Evolutionary conservation across 176 grass and related monocot genomes (phyloP).

Genomic region (Phragmites australis): DNA sequence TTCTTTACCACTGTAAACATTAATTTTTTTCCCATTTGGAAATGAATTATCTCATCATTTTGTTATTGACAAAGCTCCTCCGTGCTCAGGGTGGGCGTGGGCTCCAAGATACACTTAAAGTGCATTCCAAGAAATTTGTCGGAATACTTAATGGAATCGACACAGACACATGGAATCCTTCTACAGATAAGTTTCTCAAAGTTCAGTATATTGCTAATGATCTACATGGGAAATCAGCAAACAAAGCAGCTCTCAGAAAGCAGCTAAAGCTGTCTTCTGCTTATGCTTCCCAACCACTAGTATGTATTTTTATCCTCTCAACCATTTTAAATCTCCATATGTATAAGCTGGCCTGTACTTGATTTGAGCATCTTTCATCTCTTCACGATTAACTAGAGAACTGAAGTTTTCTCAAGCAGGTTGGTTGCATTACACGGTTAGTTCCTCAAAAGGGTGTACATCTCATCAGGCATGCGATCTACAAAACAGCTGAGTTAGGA

Average conservation of each 20-base stretch:
- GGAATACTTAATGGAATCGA: slow-evolving; percentile 98
- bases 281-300: slow-evolving; percentile 71
- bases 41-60: slow-evolving; percentile 14
- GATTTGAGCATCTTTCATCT: slow-evolving; percentile 21
- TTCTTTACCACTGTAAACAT: neutral
- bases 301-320: slow-evolving; percentile 34
- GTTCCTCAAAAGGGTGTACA: slow-evolving; percentile 98
- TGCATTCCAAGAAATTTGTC: slow-evolving; percentile 87
- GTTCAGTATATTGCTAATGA: slow-evolving; percentile 74
- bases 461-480: slow-evolving; percentile 93
- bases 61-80: slow-evolving; percentile 35
- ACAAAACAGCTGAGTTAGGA: slow-evolving; percentile 80
- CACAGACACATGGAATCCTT: slow-evolving; percentile 93
- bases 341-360: slow-evolving; percentile 22
- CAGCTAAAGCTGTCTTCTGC: slow-evolving; percentile 62
- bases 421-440: slow-evolving; percentile 89
- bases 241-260: slow-evolving; percentile 78
- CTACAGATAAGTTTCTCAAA: slow-evolving; percentile 67
- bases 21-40: slow-evolving; percentile 12
- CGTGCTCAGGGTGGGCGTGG: slow-evolving; percentile 73
- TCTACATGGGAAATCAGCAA: slow-evolving; percentile 68
- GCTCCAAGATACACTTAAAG: slow-evolving; percentile 81
- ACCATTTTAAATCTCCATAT: neutral
- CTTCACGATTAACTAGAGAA: slow-evolving; percentile 32
- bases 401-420: slow-evolving; percentile 52